phyloP scores from a whole-genome alignment of 1,284 basidiomycete species.

The Bondarzewia mesenterica region DNA sequence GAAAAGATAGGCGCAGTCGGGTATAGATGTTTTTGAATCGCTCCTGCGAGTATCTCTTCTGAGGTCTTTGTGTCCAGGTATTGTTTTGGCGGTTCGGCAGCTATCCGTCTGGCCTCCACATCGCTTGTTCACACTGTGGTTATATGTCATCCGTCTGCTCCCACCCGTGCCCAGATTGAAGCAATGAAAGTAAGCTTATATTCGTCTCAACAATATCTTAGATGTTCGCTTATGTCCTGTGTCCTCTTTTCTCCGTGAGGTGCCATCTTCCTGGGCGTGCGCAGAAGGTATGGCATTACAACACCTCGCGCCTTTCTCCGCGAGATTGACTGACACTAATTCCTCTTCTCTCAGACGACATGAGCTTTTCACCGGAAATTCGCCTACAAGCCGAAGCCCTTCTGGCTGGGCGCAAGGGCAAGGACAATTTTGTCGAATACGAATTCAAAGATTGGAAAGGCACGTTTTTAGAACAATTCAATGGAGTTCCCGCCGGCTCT shows the following conservation, averaged over 20 bases:
- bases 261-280: constrained; percentile 45
- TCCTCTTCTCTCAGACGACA: constrained; percentile 34
- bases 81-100: constrained; percentile 50
- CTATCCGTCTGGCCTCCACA: constrained; percentile 32
- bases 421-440: constrained; percentile 35
- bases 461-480: constrained; percentile 13
- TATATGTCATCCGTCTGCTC: constrained; percentile 49
- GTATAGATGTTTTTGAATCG: constrained; percentile 19
- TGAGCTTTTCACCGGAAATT: constrained; percentile 29
- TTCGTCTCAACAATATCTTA: constrained; percentile 3
- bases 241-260: constrained; percentile 31
- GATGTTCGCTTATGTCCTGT: background rate
- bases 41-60: background rate
- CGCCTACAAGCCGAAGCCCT: constrained; percentile 35
- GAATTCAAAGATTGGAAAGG: constrained; percentile 53
- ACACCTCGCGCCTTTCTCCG: no score
- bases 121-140: constrained; percentile 40
- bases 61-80: constrained; percentile 28
- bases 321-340: background rate
- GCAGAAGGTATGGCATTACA: constrained; percentile 48
- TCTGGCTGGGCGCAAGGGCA: constrained; percentile 35
- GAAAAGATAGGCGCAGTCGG: constrained; percentile 54
- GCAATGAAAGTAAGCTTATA: constrained; percentile 27
- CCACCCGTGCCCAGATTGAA: no score
- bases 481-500: no score